These are phyloP conservation scores for Lagenidium giganteum DNA, from an alignment of 352 stramenopile species.

Conservation along the genomic window DNA sequence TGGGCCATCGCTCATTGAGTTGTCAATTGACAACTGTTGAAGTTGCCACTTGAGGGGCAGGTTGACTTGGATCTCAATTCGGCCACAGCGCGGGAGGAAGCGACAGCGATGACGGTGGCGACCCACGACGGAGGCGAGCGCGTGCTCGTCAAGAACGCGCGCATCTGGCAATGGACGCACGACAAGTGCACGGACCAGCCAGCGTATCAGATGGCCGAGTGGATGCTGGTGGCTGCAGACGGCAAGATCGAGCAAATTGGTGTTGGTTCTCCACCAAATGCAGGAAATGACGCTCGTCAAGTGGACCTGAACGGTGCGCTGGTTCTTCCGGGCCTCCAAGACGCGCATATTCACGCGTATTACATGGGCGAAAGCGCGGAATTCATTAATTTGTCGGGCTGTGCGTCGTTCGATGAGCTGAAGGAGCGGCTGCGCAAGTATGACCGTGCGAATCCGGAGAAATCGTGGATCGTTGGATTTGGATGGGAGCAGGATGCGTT, in stretches of 20 bases:
- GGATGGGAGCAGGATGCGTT: slow-evolving; percentile 86
- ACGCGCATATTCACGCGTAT: slow-evolving; percentile 87
- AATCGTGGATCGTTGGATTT: slow-evolving; percentile 76
- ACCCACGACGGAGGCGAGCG: too few species aligned
- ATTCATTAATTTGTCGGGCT: slow-evolving; percentile 79
- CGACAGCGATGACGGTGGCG: too few species aligned
- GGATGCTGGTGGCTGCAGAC: slow-evolving; percentile 55
- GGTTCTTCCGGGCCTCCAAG: slow-evolving; percentile 83
- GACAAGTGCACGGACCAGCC: slow-evolving; percentile 2
- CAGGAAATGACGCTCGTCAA: slow-evolving; percentile 6
- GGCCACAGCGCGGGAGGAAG: too few species aligned
- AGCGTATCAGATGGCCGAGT: slow-evolving; percentile 25
- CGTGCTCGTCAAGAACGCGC: slow-evolving; percentile 53
- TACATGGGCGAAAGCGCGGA: slow-evolving; percentile 77
- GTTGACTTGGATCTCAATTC: too few species aligned
- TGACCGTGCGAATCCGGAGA: slow-evolving; percentile 52
- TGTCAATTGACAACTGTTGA: too few species aligned
- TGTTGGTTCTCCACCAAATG: slow-evolving; percentile 9
- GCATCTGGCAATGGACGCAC: slow-evolving; percentile 74
- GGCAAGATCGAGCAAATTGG: slow-evolving; percentile 38
- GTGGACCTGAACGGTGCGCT: slow-evolving; percentile 49
- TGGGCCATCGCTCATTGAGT: too few species aligned
- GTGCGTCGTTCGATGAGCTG: slow-evolving; percentile 72
- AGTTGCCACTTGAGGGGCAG: slow-evolving; percentile 3
- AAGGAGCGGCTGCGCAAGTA: slow-evolving; percentile 41